phyloP scores from a whole-genome alignment of 1,284 basidiomycete genomes.

The Ceratobasidium sp. region DNA sequence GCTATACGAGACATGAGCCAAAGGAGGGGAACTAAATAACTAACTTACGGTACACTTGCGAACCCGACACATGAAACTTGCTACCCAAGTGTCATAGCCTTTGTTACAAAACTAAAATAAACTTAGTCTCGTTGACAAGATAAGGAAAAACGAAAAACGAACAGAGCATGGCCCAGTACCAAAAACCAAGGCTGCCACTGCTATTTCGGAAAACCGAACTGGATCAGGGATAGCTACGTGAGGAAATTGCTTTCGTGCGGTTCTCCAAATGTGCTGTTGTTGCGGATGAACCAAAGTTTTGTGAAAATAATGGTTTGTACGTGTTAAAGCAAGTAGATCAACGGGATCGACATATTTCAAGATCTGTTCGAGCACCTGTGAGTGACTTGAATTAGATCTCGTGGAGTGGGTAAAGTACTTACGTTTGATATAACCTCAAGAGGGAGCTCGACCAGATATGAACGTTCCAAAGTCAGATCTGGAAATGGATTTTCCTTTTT shows the following conservation, averaged over 20 bases:
- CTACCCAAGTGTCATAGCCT: background rate
- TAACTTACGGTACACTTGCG: constrained; percentile 25
- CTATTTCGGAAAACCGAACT: constrained; percentile 35
- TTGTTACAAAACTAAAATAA: constrained; percentile 30
- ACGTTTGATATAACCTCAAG: constrained; percentile 29
- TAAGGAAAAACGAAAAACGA: background rate
- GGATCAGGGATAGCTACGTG: constrained; percentile 35
- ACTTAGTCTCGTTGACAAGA: background rate
- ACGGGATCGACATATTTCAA: constrained; percentile 28
- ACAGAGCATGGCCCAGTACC: constrained; percentile 25
- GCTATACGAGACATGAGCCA: constrained; percentile 2
- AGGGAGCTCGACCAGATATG: constrained; percentile 25
- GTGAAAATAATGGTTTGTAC: constrained; percentile 3
- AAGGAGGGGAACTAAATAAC: background rate
- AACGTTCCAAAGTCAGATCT: constrained; percentile 19
- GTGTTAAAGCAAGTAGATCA: constrained; percentile 16
- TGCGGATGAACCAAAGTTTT: constrained; percentile 18
- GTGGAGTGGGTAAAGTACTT: background rate
- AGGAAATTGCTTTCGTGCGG: constrained; percentile 26
- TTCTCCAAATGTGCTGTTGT: constrained; percentile 31
- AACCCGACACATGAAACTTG: constrained; percentile 7
- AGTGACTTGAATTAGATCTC: background rate
- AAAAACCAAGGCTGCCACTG: constrained; percentile 19
- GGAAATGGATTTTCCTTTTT: constrained; percentile 33
- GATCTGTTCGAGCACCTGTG: constrained; percentile 7